Percentiles rank a stretch among this genome's conserved stretches.
phyloP scores from a whole-genome alignment of 2,329 filamentous ascomycete species.

The Fusarium stilboides region DNA sequence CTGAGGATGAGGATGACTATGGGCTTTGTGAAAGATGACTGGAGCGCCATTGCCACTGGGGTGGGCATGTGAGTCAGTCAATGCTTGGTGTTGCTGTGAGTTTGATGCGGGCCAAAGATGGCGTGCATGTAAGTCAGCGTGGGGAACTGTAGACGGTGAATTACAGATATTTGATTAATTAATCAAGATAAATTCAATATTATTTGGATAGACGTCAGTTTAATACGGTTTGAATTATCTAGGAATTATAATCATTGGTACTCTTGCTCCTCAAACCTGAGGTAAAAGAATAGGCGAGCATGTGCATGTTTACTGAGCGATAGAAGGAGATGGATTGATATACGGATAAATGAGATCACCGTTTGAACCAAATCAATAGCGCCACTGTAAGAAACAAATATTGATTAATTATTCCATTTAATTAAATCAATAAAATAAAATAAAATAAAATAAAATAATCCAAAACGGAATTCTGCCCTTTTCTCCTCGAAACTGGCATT shows the following conservation, averaged over 20 bases:
- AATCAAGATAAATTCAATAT: neutral
- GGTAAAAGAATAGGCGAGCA: neutral
- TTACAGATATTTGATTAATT: neutral
- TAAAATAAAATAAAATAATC: conserved; percentile 11
- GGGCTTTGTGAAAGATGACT: conserved; percentile 17
- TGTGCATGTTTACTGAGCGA: neutral
- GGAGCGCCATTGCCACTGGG: conserved; percentile 25
- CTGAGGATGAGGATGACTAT: conserved; percentile 21
- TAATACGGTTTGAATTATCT: neutral
- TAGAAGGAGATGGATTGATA: neutral
- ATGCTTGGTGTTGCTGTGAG: conserved; percentile 16
- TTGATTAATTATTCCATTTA: conserved; percentile 9
- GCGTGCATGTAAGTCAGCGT: conserved; percentile 26
- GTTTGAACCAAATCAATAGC: neutral
- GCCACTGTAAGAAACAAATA: neutral
- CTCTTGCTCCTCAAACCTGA: neutral
- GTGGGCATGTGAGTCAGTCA: conserved; percentile 41
- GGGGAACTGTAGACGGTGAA: conserved; percentile 20
- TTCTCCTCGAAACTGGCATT: neutral
- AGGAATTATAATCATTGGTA: neutral
- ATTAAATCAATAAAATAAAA: conserved; percentile 4
- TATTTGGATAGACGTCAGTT: too few species aligned
- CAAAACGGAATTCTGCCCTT: conserved; percentile 13
- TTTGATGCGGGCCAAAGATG: conserved; percentile 29
- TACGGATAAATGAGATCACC: neutral